Conservation (phyloP, 2,329 filamentous ascomycete species). For the Cladosporium austrohemisphaericum region DNA sequence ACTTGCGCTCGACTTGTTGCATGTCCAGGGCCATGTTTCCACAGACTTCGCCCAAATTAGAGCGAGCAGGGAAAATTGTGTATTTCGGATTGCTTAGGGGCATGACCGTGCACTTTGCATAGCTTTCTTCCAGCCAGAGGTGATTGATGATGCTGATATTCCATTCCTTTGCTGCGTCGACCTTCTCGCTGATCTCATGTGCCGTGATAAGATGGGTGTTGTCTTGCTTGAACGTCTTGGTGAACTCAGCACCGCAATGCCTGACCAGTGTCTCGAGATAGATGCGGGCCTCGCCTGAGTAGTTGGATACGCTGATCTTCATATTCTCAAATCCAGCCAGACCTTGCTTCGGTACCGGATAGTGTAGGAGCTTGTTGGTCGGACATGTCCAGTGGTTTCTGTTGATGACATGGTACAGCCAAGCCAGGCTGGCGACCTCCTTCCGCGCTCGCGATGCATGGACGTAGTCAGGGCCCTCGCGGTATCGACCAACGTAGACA, state of each 20-base stretch:
- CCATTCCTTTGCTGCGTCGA: constrained; percentile 88
- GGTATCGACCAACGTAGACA: constrained; percentile 82
- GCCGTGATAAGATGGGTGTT: constrained; percentile 96
- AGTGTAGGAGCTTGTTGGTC: constrained; percentile 77
- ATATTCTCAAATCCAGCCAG: constrained; percentile 74
- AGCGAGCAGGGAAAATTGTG: constrained; percentile 79
- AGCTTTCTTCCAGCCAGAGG: constrained; percentile 96
- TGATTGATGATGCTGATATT: constrained; percentile 87
- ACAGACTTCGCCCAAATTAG: constrained; percentile 88
- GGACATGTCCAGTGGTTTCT: constrained; percentile 87
- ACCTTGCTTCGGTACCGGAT: constrained; percentile 73
- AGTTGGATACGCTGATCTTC: constrained; percentile 90
- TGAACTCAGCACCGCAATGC: constrained; percentile 81
- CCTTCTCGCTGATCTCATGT: constrained; percentile 86
- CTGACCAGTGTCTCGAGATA: constrained; percentile 90
- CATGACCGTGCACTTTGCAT: constrained; percentile 78
- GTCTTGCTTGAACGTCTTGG: constrained; percentile 89
- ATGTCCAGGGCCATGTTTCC: constrained; percentile 83
- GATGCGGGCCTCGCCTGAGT: constrained; percentile 86
- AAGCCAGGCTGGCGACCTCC: constrained; percentile 85
- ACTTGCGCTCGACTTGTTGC: constrained; percentile 66
- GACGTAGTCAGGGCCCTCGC: constrained; percentile 75
- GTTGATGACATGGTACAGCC: constrained; percentile 90
- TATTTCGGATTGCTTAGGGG: constrained; percentile 71
- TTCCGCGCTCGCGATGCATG: constrained; percentile 72